Conservation (phyloP, 2,329 filamentous ascomycete genomes). For the Pseudogymnoascus sp. region DNA sequence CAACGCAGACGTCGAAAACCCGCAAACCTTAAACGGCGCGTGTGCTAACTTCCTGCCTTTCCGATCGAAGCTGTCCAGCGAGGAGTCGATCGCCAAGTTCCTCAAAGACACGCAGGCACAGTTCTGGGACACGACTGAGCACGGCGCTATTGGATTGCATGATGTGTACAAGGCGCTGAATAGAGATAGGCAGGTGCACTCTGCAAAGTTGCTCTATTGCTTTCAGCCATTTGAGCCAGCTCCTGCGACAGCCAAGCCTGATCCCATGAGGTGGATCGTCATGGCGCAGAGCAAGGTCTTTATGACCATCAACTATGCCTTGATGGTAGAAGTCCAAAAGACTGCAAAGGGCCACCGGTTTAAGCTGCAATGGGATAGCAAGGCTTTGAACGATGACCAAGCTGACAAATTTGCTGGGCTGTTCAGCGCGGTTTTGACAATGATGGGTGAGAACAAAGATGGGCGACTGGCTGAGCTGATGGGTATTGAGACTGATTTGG, state of each 20-base stretch:
- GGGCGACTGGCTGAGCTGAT: neutral
- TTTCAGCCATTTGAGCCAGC: constrained; percentile 31
- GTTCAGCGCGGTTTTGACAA: neutral
- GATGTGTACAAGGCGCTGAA: constrained; percentile 25
- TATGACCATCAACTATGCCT: constrained; percentile 13
- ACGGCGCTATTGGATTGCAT: constrained; percentile 22
- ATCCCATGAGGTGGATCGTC: constrained; percentile 16
- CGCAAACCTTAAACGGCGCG: constrained; percentile 32
- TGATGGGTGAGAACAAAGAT: neutral
- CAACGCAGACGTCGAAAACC: constrained; percentile 31
- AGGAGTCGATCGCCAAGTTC: constrained; percentile 14
- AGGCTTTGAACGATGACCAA: neutral
- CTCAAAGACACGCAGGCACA: constrained; percentile 21
- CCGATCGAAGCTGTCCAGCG: constrained; percentile 17
- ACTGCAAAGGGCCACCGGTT: constrained; percentile 10
- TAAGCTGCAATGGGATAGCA: constrained; percentile 8
- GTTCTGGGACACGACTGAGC: constrained; percentile 28
- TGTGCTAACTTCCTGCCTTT: constrained; percentile 33
- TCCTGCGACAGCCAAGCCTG: constrained; percentile 10
- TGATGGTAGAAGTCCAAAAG: constrained; percentile 15
- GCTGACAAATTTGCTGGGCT: neutral
- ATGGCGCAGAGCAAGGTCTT: constrained; percentile 15
- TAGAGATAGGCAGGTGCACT: constrained; percentile 13
- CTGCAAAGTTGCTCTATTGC: constrained; percentile 24
- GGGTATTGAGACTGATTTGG: constrained; percentile 1